Percentiles rank a stretch among this genome's conserved stretches.
These are phyloP conservation scores for Abelmoschus esculentus DNA, from an alignment of 345 rosid genomes.

Conservation along the genomic window DNA sequence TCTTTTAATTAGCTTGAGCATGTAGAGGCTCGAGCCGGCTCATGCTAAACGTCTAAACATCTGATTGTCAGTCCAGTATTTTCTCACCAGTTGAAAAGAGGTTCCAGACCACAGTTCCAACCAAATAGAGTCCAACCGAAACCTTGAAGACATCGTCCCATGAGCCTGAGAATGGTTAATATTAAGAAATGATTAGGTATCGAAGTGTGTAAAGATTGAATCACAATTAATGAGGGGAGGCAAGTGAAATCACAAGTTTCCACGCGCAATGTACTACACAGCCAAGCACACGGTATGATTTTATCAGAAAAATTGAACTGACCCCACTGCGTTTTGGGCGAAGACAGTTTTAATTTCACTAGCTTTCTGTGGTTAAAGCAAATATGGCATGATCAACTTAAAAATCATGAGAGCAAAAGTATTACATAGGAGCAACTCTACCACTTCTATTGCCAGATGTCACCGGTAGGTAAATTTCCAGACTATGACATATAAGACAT, in stretches of 20 bases:
- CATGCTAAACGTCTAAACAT: conserved; percentile 6
- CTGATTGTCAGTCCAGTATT: conserved; percentile 46
- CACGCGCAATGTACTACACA: not conserved
- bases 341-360: not conserved
- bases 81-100: conserved; percentile 87
- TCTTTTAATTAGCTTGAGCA: conserved; percentile 12
- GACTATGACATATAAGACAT: not conserved
- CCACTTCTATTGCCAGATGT: not conserved
- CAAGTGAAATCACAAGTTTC: not conserved
- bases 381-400: conserved; percentile 3
- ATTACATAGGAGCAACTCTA: not conserved
- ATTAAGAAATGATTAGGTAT: not conserved
- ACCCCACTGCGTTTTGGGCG: not conserved
- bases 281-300: not conserved
- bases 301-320: not conserved
- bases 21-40: conserved; percentile 3
- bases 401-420: not conserved
- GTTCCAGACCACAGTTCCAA: conserved; percentile 83
- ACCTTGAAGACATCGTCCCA: conserved; percentile 95
- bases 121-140: conserved; percentile 79
- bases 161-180: conserved; percentile 44
- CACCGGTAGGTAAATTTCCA: not conserved
- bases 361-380: not conserved
- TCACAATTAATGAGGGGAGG: not conserved
- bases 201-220: not conserved